Evolutionary conservation across 805 yeast genomes (phyloP), one percentile per base, ranked within the genome.

Genomic region (Barnettozyma wickerhamii): DNA sequence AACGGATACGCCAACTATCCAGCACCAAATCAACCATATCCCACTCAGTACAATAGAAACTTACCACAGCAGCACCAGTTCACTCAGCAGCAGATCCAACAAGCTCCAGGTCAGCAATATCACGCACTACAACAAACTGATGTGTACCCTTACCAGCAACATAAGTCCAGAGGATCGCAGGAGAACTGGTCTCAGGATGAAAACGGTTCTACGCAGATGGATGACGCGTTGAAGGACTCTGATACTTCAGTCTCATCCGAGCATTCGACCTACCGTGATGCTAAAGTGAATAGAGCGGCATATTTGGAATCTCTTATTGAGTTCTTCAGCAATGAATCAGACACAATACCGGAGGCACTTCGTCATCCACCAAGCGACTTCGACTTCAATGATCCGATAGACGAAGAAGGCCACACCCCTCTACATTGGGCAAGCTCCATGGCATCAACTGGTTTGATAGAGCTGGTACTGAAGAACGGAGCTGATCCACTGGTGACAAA

Each of bases 341-440:
- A 55, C 13, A 53, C 56, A 20, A 57, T 57, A 12, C 62, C 67
- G 28, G 52, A 57, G 30, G 52, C 49, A 48, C 66, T 73, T 38
- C 55, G 80, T 20, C 63, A 68, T 38, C 84, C 85, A 6, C 90
- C 91, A 1, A 63, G 67, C 28, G 75, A 77, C 51, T 77, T 82
- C 43, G 74, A 80, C 50, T 74, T 83, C 38, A 77, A 82, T 55
- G 81, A 74, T 44, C 71, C 81, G 3, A 79, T 85, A 17, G 95
- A 85, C 53, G 79, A 78, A 45, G 93, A 85, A 49, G 91, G 91
- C 0, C 89, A 85, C 54, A 80, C 90, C 0, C 77, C 89, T 1
- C 67, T 85, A 40, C 95, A 85, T 58, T 85, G 95, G 95, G 93
- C 95, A 0, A 73, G 87, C 23, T 81, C 93, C 0, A 74, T 85